Conservation (phyloP, 768 basidiomycete genomes). For the Cyathus striatus region DNA sequence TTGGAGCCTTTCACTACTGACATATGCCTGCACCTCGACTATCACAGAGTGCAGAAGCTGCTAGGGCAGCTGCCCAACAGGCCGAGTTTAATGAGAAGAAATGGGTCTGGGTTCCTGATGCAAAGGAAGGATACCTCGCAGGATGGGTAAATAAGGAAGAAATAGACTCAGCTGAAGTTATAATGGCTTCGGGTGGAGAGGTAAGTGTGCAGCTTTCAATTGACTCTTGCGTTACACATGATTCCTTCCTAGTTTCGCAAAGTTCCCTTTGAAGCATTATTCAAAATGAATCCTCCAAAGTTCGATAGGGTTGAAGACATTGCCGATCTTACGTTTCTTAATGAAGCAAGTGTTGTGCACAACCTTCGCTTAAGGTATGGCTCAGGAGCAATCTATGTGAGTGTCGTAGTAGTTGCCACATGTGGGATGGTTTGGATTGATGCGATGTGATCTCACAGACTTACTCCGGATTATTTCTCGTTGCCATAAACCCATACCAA, state of each 20-base stretch:
- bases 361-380: slow-evolving; percentile 91
- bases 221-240: slow-evolving; percentile 1
- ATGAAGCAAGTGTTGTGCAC: slow-evolving; percentile 98
- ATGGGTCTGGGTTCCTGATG: slow-evolving; percentile 98
- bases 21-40: slow-evolving; percentile 44
- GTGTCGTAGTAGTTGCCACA: slow-evolving; percentile 38
- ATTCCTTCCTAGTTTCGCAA: slow-evolving; percentile 21
- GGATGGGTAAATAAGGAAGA: slow-evolving; percentile 92
- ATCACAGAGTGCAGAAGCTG: slow-evolving; percentile 63
- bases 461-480: slow-evolving; percentile 94
- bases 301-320: slow-evolving; percentile 98
- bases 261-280: slow-evolving; percentile 76
- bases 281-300: slow-evolving; percentile 98
- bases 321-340: slow-evolving; percentile 94
- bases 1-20: not conserved
- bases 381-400: slow-evolving; percentile 87
- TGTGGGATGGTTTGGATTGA: too few relatives aligned
- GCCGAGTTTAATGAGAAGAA: slow-evolving; percentile 97
- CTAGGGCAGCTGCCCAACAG: slow-evolving; percentile 82
- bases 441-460: slow-evolving; percentile 53
- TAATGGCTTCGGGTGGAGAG: slow-evolving; percentile 82
- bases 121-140: slow-evolving; percentile 87
- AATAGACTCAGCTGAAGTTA: slow-evolving; percentile 75
- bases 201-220: slow-evolving; percentile 31
- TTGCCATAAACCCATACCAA: slow-evolving; percentile 98